Evolutionary conservation across 768 basidiomycete species (phyloP).

Genomic region (Nidularia sp.): DNA sequence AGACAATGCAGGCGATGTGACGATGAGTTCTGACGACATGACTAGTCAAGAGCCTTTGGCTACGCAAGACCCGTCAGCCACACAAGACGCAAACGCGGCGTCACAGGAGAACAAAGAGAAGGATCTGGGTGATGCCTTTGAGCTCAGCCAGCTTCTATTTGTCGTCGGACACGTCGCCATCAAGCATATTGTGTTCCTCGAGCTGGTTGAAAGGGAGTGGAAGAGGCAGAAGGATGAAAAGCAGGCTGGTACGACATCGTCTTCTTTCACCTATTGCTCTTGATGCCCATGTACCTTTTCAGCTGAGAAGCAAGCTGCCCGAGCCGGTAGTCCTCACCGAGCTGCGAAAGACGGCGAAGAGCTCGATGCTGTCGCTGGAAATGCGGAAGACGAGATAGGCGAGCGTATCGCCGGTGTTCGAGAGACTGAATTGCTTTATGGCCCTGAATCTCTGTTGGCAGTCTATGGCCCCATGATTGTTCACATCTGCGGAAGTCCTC

Average conservation of each 20-base stretch:
- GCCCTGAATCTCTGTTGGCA: conserved; percentile 74
- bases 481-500: conserved; percentile 86
- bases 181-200: conserved; percentile 95
- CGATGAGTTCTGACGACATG: conserved; percentile 20
- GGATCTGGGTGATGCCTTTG: conserved; percentile 79
- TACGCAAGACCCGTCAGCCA: conserved; percentile 21
- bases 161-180: conserved; percentile 95
- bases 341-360: conserved; percentile 68
- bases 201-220: conserved; percentile 93
- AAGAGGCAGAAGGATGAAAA: conserved; percentile 94
- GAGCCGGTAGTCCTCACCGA: conserved; percentile 24
- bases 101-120: conserved; percentile 26
- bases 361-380: conserved; percentile 94
- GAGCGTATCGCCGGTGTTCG: conserved; percentile 82
- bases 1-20: conserved; percentile 34
- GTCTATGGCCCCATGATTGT: conserved; percentile 89
- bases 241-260: conserved; percentile 54
- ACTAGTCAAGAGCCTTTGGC: conserved; percentile 13
- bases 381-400: conserved; percentile 97
- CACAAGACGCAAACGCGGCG: conserved; percentile 6
- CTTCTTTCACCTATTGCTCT: neutral
- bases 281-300: conserved; percentile 1
- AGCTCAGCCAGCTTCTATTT: conserved; percentile 91
- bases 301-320: conserved; percentile 60
- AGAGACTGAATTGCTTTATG: conserved; percentile 86